Percentiles rank a stretch among this genome's conserved stretches.
Evolutionary conservation across 2,329 filamentous ascomycete species (phyloP).

Genomic region (Nemania abortiva): DNA sequence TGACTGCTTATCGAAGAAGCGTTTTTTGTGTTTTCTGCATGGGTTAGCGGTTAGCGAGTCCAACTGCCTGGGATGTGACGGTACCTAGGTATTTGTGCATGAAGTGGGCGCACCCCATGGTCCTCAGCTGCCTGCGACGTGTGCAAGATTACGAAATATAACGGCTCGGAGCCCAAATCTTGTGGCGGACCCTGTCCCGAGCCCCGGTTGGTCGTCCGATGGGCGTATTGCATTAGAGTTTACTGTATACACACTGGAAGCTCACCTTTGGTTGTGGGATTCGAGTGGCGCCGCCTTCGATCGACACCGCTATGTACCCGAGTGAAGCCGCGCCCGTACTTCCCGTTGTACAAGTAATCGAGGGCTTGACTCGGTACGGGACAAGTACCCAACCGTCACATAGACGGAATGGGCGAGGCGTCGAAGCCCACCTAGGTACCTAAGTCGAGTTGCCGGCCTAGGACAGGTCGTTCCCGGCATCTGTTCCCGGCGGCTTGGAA

Average conservation of each 20-base stretch:
- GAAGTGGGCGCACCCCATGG: constrained; percentile 23
- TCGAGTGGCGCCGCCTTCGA: constrained; percentile 10
- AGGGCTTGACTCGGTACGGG: neutral
- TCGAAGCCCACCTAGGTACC: neutral
- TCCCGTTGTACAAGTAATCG: neutral
- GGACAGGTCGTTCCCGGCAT: constrained; percentile 30
- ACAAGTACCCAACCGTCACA: neutral
- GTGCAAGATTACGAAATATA: constrained; percentile 23
- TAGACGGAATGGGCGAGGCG: neutral
- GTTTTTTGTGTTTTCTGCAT: constrained; percentile 18
- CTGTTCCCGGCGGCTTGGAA: constrained; percentile 35
- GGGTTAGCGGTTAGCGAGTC: constrained; percentile 30
- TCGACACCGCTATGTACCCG: constrained; percentile 4
- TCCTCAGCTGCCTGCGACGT: constrained; percentile 7
- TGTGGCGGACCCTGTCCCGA: constrained; percentile 1
- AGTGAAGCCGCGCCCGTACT: neutral
- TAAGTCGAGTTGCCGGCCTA: constrained; percentile 19
- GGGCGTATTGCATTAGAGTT: constrained; percentile 12
- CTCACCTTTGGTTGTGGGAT: constrained; percentile 6
- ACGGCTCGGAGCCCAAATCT: constrained; percentile 14
- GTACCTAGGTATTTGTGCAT: constrained; percentile 23
- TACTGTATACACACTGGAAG: constrained; percentile 1
- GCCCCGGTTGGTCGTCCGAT: constrained; percentile 21
- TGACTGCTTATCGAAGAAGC: constrained; percentile 36
- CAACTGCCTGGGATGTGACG: constrained; percentile 33